Evolutionary conservation across 1,284 basidiomycete genomes (phyloP), one percentile per base, ranked within the genome.

Genomic region (Meira miltonrushii): DNA sequence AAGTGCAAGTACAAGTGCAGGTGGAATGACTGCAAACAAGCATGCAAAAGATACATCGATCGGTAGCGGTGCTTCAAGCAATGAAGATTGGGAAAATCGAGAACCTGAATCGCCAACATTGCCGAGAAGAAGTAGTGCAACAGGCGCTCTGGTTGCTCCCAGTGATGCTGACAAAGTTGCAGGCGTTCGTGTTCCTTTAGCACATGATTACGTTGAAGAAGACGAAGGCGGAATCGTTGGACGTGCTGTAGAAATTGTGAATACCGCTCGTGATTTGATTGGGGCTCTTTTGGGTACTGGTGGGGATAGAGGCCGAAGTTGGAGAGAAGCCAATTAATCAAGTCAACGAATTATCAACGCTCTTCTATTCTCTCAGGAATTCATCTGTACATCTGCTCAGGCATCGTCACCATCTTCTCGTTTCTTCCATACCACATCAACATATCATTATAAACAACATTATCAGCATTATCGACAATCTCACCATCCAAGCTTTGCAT

Each of bases 191-290:
- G 71, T 78, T 19, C 73, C 72, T 3, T 58, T 78, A 3, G 66
- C 74, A 6, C 68, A 74, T 54, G 75, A 78, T 50, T 74, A 75
- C 23, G 75, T 75, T 12, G 75, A 77, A 43, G 75, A 75, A 51
- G 67, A 75, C 50, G 72, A 78, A 39, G 75, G 75, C 39, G 69
- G 69, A 13, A 68, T 78, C 54, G 67, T 75, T 2, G 71, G 73
- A 2, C 57, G 74, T 11, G 75, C 72, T 9, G 72, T 77, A 17
- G 76, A 77, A 58, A 74, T 77, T 43, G 65, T 78, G 46, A 78
- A 78, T 41, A 77, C 75, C 19, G 76, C 74, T 2, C 55, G 76
- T 7, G 76, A 78, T 40, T 58, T 78, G 2, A 66, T 75, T 37
- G 74, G 70, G 25, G 71, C 74, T 17, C 57, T 78, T 7, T 55